Base-by-base conservation (phyloP, 352 stramenopile species). In the Globisporangium cystogenes region DNA sequence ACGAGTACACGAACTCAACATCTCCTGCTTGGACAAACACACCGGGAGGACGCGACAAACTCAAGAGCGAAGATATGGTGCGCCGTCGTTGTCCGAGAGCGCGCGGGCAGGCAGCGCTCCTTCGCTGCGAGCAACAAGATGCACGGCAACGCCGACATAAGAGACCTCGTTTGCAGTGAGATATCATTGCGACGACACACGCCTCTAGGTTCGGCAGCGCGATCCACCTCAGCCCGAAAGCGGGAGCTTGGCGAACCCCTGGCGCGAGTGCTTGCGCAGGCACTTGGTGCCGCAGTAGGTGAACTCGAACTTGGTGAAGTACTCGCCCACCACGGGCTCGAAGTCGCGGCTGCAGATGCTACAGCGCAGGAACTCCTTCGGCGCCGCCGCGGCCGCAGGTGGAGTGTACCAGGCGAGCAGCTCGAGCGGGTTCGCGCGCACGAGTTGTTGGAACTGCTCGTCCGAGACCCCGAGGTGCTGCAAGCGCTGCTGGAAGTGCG, bases 261-360 rank as follows among this genome's bases (percentile, higher is more conserved):
- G 60, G 21, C 70, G 66, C 51, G 76, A 86, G 57, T 93, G 83
- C 63, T 76, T 78, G 20, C 79, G 76, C 16, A 94, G 70, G 39
- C 83, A 94, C 60, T 94, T 92, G 48, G 79, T 87, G 46, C 74
- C 73, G 57, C 83, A 94, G 60, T 94, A 94, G 15, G 63, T 72
- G 55, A 89, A 94, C 50, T 69, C 59, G 48, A 91, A 92, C 65
- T 94, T 94, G 46, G 83, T 86, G 39, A 90, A 94, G 62, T 92
- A 94, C 59, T 94, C 81, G 26, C 83, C 83, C 18, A 87, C 81
- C 53, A 94, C 82, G 10, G 83, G 83, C 63, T 94, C 83, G 55
- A 94, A 94, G 51, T 61, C 68, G 26, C 76, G 69, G 7, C 48
- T 35, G 61, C 83, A 94, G 54, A 94, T 86, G 24, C 69, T 89